phyloP scores from a whole-genome alignment of 208 protist species.

The Strigomonas culicis region DNA sequence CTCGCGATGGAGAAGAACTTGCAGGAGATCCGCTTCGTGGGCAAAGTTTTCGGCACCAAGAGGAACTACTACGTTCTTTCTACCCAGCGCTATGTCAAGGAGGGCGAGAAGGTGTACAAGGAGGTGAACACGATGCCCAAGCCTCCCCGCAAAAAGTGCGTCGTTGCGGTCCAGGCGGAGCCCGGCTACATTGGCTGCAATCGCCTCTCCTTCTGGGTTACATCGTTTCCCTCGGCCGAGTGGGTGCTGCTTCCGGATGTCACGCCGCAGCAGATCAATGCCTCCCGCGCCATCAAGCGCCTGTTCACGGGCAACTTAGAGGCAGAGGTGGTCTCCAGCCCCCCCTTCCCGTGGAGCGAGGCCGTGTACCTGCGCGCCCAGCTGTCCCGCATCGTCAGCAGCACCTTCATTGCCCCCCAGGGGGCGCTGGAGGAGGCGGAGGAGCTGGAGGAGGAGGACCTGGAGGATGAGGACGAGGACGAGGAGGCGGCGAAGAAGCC shows the following conservation, averaged over 20 bases:
- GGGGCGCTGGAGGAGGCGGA: slow-evolving; percentile 84
- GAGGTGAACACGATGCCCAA: slow-evolving; percentile 90
- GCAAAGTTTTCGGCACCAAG: slow-evolving; percentile 85
- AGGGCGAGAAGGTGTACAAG: slow-evolving; percentile 73
- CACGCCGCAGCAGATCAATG: slow-evolving; percentile 91
- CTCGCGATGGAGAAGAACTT: slow-evolving; percentile 86
- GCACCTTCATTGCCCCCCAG: slow-evolving; percentile 85
- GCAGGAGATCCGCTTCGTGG: slow-evolving; percentile 85
- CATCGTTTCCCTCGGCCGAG: slow-evolving; percentile 52
- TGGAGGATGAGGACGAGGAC: slow-evolving; percentile 83
- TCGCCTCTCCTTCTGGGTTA: slow-evolving; percentile 91
- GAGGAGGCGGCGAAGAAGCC: slow-evolving; percentile 39
- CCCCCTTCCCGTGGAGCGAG: slow-evolving; percentile 92
- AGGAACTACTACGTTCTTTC: slow-evolving; percentile 84
- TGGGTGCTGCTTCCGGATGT: slow-evolving; percentile 92
- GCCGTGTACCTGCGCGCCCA: slow-evolving; percentile 91
- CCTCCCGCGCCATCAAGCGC: slow-evolving; percentile 79
- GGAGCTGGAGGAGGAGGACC: slow-evolving; percentile 76
- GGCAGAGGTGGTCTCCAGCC: slow-evolving; percentile 70
- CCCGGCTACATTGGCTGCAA: slow-evolving; percentile 84
- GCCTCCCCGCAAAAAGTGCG: slow-evolving; percentile 74
- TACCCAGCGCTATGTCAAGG: slow-evolving; percentile 67
- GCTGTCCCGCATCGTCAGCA: slow-evolving; percentile 90
- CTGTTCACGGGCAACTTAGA: slow-evolving; percentile 91
- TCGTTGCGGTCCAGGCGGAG: slow-evolving; percentile 79